These are phyloP conservation scores for Luzula sylvatica DNA, from an alignment of 176 grass and related monocot genomes.

Conservation along the genomic window DNA sequence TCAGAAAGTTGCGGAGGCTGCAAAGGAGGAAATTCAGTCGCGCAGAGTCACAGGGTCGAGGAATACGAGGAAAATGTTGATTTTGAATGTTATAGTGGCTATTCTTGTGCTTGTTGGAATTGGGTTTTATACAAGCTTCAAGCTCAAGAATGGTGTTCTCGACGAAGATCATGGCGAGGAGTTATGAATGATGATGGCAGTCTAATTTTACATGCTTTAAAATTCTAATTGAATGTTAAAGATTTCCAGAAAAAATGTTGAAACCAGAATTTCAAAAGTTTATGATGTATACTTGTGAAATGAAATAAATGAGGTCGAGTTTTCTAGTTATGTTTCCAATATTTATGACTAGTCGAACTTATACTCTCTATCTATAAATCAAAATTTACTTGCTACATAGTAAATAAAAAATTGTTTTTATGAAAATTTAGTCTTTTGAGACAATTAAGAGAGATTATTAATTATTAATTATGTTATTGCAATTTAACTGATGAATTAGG, in stretches of 20 bases:
- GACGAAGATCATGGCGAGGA: conserved; percentile 1
- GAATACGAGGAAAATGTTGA: conserved; percentile 12
- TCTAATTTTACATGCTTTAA: too few species aligned
- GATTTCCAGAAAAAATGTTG: neutral
- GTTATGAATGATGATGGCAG: neutral
- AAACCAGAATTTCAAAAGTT: neutral
- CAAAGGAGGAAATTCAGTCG: neutral
- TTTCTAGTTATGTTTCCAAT: neutral
- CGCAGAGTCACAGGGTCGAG: neutral
- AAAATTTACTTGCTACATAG: too few species aligned
- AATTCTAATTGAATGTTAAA: too few species aligned
- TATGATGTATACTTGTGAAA: neutral
- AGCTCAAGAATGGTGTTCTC: conserved; percentile 19
- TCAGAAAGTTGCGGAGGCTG: too few species aligned
- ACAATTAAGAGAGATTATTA: too few species aligned
- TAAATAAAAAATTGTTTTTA: too few species aligned
- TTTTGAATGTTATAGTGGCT: conserved; percentile 55
- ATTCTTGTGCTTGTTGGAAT: conserved; percentile 40
- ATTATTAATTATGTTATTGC: too few species aligned
- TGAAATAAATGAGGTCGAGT: conserved; percentile 7
- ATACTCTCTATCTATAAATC: too few species aligned
- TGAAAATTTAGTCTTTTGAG: too few species aligned
- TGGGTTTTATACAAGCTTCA: conserved; percentile 39
- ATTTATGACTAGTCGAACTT: too few species aligned
- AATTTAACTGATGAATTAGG: too few species aligned